phyloP scores from a whole-genome alignment of 192 early-diverging fungal species.

The Coemansia sp. region DNA sequence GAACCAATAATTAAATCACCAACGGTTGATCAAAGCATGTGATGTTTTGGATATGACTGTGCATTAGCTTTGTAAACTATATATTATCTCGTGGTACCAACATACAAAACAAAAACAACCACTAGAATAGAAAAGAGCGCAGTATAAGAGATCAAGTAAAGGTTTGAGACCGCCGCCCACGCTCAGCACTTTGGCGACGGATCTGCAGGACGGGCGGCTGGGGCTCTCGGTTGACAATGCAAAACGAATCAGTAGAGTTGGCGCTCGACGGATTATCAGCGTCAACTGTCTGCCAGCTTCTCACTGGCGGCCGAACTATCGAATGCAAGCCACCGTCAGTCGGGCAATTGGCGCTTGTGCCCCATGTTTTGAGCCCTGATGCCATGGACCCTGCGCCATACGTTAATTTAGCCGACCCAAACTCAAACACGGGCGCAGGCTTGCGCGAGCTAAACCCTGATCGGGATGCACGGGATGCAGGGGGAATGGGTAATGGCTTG shows the following conservation, averaged over 20 bases:
- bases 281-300: slow-evolving; percentile 27
- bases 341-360: slow-evolving; percentile 16
- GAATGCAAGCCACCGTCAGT: background rate
- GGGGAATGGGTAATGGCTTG: slow-evolving; percentile 37
- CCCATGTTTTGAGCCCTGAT: slow-evolving; percentile 20
- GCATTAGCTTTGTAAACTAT: too few relatives aligned
- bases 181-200: slow-evolving; percentile 17
- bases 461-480: slow-evolving; percentile 11
- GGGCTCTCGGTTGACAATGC: slow-evolving; percentile 35
- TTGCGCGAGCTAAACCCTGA: slow-evolving; percentile 19
- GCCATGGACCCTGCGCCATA: slow-evolving; percentile 10
- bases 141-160: background rate
- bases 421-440: slow-evolving; percentile 44
- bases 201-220: slow-evolving; percentile 2
- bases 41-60: too few relatives aligned
- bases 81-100: too few relatives aligned
- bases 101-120: background rate
- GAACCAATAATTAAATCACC: too few relatives aligned
- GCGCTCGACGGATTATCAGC: slow-evolving; percentile 22
- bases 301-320: background rate
- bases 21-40: too few relatives aligned
- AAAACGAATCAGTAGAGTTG: slow-evolving; percentile 46
- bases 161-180: slow-evolving; percentile 6
- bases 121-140: background rate
- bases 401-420: slow-evolving; percentile 47